Conservation (phyloP, 2,329 filamentous ascomycete genomes). For the Tolypocladium tropicale region DNA sequence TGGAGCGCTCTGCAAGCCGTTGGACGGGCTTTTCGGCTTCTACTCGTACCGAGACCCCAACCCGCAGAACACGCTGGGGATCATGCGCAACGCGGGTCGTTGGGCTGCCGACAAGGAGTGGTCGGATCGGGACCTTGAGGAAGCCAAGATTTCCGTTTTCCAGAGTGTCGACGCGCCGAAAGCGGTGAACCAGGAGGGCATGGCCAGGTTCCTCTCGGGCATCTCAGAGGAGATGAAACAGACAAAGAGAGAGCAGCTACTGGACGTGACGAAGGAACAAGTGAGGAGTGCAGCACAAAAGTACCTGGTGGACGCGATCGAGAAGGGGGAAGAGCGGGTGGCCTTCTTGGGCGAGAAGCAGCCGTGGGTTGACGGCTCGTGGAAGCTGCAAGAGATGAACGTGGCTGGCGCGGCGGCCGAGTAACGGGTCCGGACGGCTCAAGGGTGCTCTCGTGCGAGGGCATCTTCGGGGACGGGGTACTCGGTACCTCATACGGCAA, state of each 20-base stretch:
- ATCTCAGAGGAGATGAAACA: constrained; percentile 87
- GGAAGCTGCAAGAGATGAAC: constrained; percentile 71
- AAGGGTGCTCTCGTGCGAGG: no score
- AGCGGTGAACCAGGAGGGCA: constrained; percentile 79
- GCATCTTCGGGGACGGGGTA: neutral
- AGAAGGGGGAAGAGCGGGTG: constrained; percentile 48
- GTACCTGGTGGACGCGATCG: constrained; percentile 62
- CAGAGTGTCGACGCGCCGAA: constrained; percentile 82
- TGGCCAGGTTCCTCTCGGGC: constrained; percentile 74
- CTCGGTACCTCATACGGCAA: no score
- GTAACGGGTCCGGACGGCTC: neutral
- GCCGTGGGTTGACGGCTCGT: constrained; percentile 62
- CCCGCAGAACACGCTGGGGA: constrained; percentile 73
- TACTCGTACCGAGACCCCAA: constrained; percentile 97
- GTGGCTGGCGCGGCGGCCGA: constrained; percentile 29
- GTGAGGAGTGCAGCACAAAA: constrained; percentile 73
- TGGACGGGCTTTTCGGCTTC: constrained; percentile 84
- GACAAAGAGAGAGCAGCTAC: constrained; percentile 66
- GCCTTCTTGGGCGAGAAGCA: constrained; percentile 78
- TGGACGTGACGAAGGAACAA: constrained; percentile 76
- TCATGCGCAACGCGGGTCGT: constrained; percentile 72
- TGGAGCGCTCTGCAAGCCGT: constrained; percentile 68
- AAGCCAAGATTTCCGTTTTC: constrained; percentile 93
- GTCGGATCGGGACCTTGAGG: constrained; percentile 79
- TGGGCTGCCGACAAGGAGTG: constrained; percentile 78